phyloP scores from a whole-genome alignment of 2,329 filamentous ascomycete species.

The Tympanopsis confertula region DNA sequence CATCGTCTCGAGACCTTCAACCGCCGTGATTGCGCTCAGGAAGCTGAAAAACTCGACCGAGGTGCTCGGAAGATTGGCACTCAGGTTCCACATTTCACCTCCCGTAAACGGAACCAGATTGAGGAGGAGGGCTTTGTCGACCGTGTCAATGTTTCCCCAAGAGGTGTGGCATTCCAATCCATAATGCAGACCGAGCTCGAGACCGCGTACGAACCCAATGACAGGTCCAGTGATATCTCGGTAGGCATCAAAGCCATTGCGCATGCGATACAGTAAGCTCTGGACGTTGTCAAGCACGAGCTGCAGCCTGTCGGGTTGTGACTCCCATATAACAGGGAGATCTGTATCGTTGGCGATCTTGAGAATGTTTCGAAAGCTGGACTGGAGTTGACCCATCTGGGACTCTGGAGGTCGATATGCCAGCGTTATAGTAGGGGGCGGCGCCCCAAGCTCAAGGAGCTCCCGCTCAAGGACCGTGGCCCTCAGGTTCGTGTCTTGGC shows the following conservation, averaged over 20 bases:
- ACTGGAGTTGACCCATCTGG: slow-evolving; percentile 62
- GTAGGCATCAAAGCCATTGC: slow-evolving; percentile 62
- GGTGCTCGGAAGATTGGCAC: slow-evolving; percentile 2
- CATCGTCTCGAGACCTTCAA: slow-evolving; percentile 33
- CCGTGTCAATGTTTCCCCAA: no score
- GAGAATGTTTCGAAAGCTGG: slow-evolving; percentile 70
- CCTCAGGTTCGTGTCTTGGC: slow-evolving; percentile 55
- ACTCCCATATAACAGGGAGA: slow-evolving; percentile 7
- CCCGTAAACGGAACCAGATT: slow-evolving; percentile 42
- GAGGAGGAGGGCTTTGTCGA: slow-evolving; percentile 19
- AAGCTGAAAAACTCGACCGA: slow-evolving; percentile 38
- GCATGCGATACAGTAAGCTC: slow-evolving; percentile 60
- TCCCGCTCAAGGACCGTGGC: slow-evolving; percentile 51
- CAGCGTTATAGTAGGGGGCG: slow-evolving; percentile 49
- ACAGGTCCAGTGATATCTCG: slow-evolving; percentile 74
- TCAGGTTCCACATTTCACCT: slow-evolving; percentile 14
- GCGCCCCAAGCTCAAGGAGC: slow-evolving; percentile 49
- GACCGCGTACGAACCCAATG: slow-evolving; percentile 66
- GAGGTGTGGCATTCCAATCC: slow-evolving; percentile 15
- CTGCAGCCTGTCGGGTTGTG: slow-evolving; percentile 6
- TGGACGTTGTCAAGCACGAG: slow-evolving; percentile 45
- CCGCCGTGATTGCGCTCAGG: slow-evolving; percentile 27
- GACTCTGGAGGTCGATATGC: slow-evolving; percentile 63
- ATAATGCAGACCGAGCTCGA: slow-evolving; percentile 65
- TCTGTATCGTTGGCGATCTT: slow-evolving; percentile 20